These are phyloP conservation scores for Dimocarpus longan DNA, from an alignment of 345 rosid genomes.

Conservation along the genomic window DNA sequence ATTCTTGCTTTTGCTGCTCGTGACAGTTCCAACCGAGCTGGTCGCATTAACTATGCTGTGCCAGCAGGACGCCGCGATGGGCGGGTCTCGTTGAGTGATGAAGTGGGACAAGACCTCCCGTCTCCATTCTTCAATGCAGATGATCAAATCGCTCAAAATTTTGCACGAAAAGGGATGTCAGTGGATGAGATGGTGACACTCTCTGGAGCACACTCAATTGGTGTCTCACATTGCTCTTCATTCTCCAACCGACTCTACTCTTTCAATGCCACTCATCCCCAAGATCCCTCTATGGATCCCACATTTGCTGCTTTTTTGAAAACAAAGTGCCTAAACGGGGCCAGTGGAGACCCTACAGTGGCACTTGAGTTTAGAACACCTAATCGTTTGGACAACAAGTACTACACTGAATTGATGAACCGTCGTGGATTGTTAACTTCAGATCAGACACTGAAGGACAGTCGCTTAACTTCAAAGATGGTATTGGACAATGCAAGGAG, in stretches of 20 bases:
- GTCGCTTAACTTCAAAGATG: constrained; percentile 28
- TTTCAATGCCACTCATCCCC: constrained; percentile 36
- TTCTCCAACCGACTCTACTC: constrained; percentile 39
- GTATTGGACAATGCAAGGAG: constrained; percentile 32
- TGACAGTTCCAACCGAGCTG: constrained; percentile 38
- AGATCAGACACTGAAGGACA: constrained; percentile 38
- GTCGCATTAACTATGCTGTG: constrained; percentile 38
- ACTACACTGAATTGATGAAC: constrained; percentile 30
- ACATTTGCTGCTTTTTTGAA: constrained; percentile 36
- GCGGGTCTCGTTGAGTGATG: constrained; percentile 28
- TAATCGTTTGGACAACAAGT: constrained; percentile 36
- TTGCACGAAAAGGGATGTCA: constrained; percentile 41
- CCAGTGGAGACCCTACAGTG: constrained; percentile 7
- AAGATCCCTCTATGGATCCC: constrained; percentile 42
- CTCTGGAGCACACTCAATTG: constrained; percentile 55
- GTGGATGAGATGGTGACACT: constrained; percentile 55
- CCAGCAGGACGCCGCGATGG: constrained; percentile 53
- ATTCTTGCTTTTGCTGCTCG: constrained; percentile 53
- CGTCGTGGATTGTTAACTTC: constrained; percentile 41
- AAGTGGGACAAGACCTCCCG: constrained; percentile 35
- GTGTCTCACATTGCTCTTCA: constrained; percentile 44
- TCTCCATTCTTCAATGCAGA: constrained; percentile 26
- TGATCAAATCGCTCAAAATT: constrained; percentile 28
- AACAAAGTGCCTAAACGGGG: constrained; percentile 32
- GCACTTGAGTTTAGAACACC: constrained; percentile 32